Percentiles rank a stretch among this genome's conserved stretches.
Conservation (phyloP, 2,329 filamentous ascomycete species). For the Sporothrix curviconia region DNA sequence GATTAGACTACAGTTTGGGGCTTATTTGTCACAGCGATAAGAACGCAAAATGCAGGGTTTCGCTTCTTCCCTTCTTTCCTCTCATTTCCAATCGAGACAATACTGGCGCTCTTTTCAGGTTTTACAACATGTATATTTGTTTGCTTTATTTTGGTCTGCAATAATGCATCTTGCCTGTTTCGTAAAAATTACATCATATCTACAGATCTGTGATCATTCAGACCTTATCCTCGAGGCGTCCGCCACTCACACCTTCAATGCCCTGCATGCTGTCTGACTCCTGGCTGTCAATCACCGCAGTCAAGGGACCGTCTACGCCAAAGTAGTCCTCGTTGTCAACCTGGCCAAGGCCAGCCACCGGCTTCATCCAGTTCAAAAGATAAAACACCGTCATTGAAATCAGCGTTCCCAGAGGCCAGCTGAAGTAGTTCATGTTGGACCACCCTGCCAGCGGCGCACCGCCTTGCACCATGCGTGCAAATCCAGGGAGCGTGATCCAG, state of each 20-base stretch:
- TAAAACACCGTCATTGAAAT: background rate
- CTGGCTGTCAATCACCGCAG: background rate
- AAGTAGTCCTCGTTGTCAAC: constrained; percentile 7
- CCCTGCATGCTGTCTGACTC: constrained; percentile 1
- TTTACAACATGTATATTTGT: no score
- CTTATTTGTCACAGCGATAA: no score
- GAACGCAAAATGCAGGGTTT: no score
- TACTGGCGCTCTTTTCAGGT: no score
- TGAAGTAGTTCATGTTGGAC: constrained; percentile 10
- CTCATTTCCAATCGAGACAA: no score
- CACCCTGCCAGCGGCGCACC: background rate
- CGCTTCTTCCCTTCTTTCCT: no score
- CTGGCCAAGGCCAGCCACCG: background rate
- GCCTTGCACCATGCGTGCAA: constrained; percentile 3
- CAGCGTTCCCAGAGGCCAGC: constrained; percentile 5
- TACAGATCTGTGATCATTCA: background rate
- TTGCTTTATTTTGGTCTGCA: no score
- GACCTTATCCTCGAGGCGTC: background rate
- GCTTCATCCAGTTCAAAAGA: background rate
- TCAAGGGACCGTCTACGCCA: background rate
- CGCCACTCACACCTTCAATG: background rate
- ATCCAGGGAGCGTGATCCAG: constrained; percentile 19
- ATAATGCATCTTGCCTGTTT: no score
- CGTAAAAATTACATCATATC: background rate
- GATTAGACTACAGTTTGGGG: no score